Evolutionary conservation across 2,329 filamentous ascomycete genomes (phyloP).

Genomic region (Pseudogymnoascus destructans): DNA sequence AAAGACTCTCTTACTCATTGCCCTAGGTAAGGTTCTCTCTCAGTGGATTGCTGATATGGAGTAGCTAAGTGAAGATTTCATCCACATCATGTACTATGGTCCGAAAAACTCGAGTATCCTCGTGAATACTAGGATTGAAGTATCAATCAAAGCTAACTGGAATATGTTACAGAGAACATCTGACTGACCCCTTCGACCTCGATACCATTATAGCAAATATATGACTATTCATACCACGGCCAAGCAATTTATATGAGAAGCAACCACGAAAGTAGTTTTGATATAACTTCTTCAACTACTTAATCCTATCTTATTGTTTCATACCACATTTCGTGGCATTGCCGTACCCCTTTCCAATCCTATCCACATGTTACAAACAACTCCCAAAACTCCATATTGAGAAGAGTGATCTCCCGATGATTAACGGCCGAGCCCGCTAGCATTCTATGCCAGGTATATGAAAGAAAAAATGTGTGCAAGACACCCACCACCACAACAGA

Average conservation of each 20-base stretch:
- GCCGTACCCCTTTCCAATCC: conserved; percentile 6
- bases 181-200: too few species aligned
- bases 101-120: too few species aligned
- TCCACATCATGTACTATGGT: too few species aligned
- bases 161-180: too few species aligned
- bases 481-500: background rate
- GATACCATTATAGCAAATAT: too few species aligned
- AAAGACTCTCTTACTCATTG: too few species aligned
- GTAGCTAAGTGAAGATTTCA: too few species aligned
- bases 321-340: background rate
- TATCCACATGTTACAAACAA: conserved; percentile 1
- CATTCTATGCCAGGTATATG: conserved; percentile 5
- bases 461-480: conserved; percentile 1
- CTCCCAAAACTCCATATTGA: conserved; percentile 1
- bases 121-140: too few species aligned
- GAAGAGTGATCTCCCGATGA: conserved; percentile 7
- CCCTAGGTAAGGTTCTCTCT: too few species aligned
- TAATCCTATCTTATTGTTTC: conserved; percentile 4
- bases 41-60: too few species aligned
- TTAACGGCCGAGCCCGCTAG: conserved; percentile 6
- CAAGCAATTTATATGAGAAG: background rate
- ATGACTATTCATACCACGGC: too few species aligned
- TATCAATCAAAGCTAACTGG: too few species aligned
- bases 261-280: background rate
- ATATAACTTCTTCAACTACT: background rate